Conservation (phyloP, 1,284 basidiomycete genomes). For the Vanrija humicola region DNA sequence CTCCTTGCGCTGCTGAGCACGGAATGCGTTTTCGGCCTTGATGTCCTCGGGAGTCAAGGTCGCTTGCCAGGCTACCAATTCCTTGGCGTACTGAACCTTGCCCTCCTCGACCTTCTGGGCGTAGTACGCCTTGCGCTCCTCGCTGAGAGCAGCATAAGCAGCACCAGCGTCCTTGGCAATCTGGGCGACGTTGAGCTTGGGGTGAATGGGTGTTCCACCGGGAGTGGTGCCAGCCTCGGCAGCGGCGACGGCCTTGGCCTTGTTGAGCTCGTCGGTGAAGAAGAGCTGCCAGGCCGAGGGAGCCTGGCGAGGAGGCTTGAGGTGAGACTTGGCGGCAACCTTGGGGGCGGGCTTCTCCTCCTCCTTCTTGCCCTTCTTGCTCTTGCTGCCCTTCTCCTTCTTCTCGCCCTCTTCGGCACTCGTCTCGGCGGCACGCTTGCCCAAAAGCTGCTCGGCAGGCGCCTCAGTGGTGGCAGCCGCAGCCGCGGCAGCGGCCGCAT, state of each 20-base stretch:
- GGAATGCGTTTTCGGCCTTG: slow-evolving; percentile 85
- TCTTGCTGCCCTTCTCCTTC: slow-evolving; percentile 43
- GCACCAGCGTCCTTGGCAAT: slow-evolving; percentile 91
- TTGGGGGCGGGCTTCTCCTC: slow-evolving; percentile 37
- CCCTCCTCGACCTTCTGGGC: slow-evolving; percentile 73
- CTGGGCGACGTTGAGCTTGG: slow-evolving; percentile 91
- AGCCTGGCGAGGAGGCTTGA: slow-evolving; percentile 86
- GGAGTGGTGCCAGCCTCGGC: slow-evolving; percentile 60
- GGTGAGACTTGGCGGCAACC: slow-evolving; percentile 51
- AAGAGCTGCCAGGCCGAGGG: slow-evolving; percentile 96
- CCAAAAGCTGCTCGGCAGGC: slow-evolving; percentile 20
- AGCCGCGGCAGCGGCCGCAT: slow-evolving; percentile 9
- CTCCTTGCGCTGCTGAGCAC: slow-evolving; percentile 85
- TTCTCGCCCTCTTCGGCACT: slow-evolving; percentile 14
- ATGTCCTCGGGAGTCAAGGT: slow-evolving; percentile 91
- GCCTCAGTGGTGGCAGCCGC: slow-evolving; percentile 3
- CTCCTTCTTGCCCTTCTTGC: slow-evolving; percentile 29
- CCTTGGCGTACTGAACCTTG: slow-evolving; percentile 75
- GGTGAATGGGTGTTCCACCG: slow-evolving; percentile 41
- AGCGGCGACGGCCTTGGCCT: slow-evolving; percentile 65
- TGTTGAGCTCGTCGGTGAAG: slow-evolving; percentile 91
- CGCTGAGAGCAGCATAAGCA: slow-evolving; percentile 74
- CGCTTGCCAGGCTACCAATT: slow-evolving; percentile 78
- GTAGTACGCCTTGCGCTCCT: slow-evolving; percentile 81
- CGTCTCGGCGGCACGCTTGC: slow-evolving; percentile 31